Base-by-base conservation (phyloP, 345 rosid genomes). In the Ailanthus altissimus region DNA sequence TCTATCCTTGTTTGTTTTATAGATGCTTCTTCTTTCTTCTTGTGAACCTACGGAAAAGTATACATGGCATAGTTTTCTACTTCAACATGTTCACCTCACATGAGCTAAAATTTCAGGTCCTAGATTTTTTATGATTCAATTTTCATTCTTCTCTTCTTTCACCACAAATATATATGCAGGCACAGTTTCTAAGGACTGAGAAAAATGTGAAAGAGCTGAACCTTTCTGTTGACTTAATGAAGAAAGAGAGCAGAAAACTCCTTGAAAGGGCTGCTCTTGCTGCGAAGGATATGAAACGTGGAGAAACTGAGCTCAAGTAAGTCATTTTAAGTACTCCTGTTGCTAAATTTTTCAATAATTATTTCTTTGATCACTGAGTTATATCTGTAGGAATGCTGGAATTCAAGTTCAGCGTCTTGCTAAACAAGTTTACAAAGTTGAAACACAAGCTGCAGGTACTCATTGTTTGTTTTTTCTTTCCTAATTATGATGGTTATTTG, bases 231-330 rank as follows among this genome's bases (percentile, higher is more conserved):
- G 96, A 88, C 74, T 45, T 93, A 77, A 88, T 93, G 97, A 93
- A 90, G 81, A 96, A 87, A 42, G 99, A 93, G 81, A 92, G 97
- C 80, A 78, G 47, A 82, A 96, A 93, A 83, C 81, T 96, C 81
- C 89, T 92, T 80, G 97, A 96, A 88, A 89, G 99, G 84, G 88
- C 97, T 60, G 84, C 93, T 70, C 88, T 90, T 79, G 98, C 99
- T 9, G 98, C 93, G 74, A 89, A 86, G 63, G 99, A 91, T 8
- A 91, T 92, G 97, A 90, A 83, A 70, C 89, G 67, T 7, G 99
- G 99, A 80, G 89, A 80, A 23, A 57, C 86, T 32, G 94, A 93
- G 76, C 94, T 96, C 79, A 84, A 78, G 98, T 96, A 89, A 73
- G 75, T 78, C 67, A 18, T 49, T 51, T 40, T 18, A 5, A 3